Base-by-base conservation (phyloP, 345 rosid species). In the Ceriops tagal region DNA sequence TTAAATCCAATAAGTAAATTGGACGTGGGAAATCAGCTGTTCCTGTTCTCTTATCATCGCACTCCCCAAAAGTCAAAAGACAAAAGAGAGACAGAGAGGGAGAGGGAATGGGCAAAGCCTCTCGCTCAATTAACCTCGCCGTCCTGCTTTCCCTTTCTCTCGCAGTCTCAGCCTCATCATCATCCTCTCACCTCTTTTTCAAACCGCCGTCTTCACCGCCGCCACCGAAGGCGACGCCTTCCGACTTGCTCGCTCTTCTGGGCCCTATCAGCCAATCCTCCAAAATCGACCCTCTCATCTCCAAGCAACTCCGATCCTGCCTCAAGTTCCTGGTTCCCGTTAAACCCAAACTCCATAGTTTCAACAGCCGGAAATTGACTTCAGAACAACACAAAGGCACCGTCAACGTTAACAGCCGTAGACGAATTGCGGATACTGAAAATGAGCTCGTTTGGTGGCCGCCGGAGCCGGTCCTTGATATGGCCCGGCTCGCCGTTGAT, bases 381-480 rank as follows among this genome's bases (percentile, higher is more conserved):
- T 61, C 68, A 2, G 6, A 67, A 1, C 62, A 43, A 3, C 49
- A 11, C 18, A 13, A 43, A 43, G 5, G 18, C 49, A 11, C 24
- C 19, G 5, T 43, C 52, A 24, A 30, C 51, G n/a, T 39, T 24
- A 19, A 31, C 0, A 22, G 74, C 49, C 34, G 57, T 28, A 11
- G 53, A 27, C 22, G 24, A 8, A 7, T 21, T 6, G 58, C 21
- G 18, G 67, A 68, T 35, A 75, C 78, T 10, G 89, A 84, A 71
- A 81, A 91, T 65, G 79, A 82, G 71, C 88, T 93, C 58, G 68
- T 93, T 18, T 93, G 98, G 98, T 84, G 93, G 92, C 98, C 98
- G 24, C 97, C 98, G 20, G 82, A 84, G 75, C 77, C 96, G 53
- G 80, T 93, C 59, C 89, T 90, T 3, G 96, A 93, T 55, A 81